Evolutionary conservation across 805 yeast species (phyloP), one percentile per base, ranked within the genome.

Genomic region (Metschnikowia kofuensis): DNA sequence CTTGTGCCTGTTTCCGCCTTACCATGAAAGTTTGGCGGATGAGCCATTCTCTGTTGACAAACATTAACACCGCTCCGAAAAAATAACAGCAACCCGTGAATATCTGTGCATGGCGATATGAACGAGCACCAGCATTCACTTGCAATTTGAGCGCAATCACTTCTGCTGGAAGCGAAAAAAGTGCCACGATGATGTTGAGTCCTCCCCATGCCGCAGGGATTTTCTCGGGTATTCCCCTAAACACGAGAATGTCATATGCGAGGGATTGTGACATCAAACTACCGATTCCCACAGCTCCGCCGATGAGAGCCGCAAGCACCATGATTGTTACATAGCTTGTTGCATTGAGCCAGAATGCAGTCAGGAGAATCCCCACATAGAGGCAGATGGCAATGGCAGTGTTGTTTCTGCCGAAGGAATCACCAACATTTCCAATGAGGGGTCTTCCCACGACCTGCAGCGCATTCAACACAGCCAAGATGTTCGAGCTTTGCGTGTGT

Each of bases 51-150:
- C 90, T 69, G 16, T 80, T 66, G 0, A 79, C 65, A 1, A 79
- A 49, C 47, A 77, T 63, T 28, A 80, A 48, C 2, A 79, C 6
- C 10, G 76, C 58, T 0, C 77, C 77, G 10, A 63, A 64, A n/a
- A 76, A 58, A 53, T 75, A 77, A 40, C 77, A 62, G 15, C 72
- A 57, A 2, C 87, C 89, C 5, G 82, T 76, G 60, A 82, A 83
- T 1, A 83, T 70, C 57, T 84, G 89, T 1, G 85, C 74, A 54
- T 83, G 75, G 34, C 78, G 64, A 55, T 77, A 84, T 2, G 88
- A 48, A 4, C 38, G 40, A 26, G 51, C 40, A 8, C 51, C 51
- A 9, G 45, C 42, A 28, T 49, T 45, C 5, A 40, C 39, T n/a
- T 47, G 48, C 42, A 56, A 53, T 38, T 51, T 51, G 15, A 82